These are phyloP conservation scores for Plasmodium gonderi DNA, from an alignment of 169 alveolate species.

Conservation along the genomic window DNA sequence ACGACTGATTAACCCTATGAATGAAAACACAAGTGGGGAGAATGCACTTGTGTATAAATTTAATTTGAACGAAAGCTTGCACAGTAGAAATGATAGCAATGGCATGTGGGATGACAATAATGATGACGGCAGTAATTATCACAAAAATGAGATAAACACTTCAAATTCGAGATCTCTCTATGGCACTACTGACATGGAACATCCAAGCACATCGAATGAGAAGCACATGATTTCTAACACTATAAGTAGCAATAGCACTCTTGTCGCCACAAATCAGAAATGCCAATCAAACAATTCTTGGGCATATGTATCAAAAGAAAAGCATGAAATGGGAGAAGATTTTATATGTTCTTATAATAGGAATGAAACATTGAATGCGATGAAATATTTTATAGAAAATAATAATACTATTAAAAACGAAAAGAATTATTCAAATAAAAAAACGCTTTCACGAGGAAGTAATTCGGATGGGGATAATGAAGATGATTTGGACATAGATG, in stretches of 20 bases:
- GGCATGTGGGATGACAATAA: not conserved
- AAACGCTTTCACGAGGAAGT: not conserved
- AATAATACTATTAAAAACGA: not conserved
- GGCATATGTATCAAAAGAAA: slow-evolving; percentile 65
- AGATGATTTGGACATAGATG: not conserved
- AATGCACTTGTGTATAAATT: slow-evolving; percentile 5
- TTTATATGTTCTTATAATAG: slow-evolving; percentile 37
- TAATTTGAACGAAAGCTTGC: slow-evolving; percentile 1
- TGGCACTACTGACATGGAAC: not conserved
- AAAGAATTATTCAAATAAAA: not conserved
- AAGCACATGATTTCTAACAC: not conserved
- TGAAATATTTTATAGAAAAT: not conserved
- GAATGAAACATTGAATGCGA: slow-evolving; percentile 1
- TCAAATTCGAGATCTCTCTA: too few species aligned
- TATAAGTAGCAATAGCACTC: not conserved
- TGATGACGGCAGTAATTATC: not conserved
- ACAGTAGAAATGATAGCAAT: not conserved
- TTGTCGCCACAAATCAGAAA: not conserved
- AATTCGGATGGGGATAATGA: not conserved
- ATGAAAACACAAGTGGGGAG: not conserved
- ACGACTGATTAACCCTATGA: not conserved
- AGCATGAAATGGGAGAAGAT: slow-evolving; percentile 38
- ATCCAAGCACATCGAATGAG: not conserved
- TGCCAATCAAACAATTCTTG: not conserved
- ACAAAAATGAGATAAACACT: not conserved